Evolutionary conservation across 495 filamentous ascomycete genomes (phyloP).

Genomic region (Daldinia vernicosa): DNA sequence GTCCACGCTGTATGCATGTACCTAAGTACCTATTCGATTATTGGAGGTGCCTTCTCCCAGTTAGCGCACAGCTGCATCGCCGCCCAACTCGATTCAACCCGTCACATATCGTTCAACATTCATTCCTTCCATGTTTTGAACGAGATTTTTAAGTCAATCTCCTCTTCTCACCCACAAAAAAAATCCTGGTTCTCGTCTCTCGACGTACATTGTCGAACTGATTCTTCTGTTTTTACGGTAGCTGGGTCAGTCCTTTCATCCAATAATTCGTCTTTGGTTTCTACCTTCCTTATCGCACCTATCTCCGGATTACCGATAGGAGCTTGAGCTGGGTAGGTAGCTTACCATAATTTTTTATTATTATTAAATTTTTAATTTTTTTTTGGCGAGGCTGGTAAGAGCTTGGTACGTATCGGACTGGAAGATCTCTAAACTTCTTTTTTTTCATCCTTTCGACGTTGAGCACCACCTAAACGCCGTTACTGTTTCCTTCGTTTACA

Average conservation of each 20-base stretch:
- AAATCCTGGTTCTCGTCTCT: conserved; percentile 9
- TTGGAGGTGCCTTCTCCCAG: conserved; percentile 2
- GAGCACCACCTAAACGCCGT: conserved; percentile 9
- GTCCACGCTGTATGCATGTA: background rate
- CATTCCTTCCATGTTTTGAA: conserved; percentile 17
- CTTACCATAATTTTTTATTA: background rate
- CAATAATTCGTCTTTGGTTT: conserved; percentile 7
- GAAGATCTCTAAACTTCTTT: conserved; percentile 42
- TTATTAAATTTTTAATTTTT: conserved; percentile 14
- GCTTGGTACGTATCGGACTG: conserved; percentile 37
- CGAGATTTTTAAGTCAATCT: conserved; percentile 4
- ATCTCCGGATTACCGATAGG: conserved; percentile 28
- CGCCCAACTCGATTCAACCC: conserved; percentile 39
- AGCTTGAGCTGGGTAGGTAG: conserved; percentile 22
- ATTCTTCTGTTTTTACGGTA: background rate
- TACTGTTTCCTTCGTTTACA: conserved; percentile 1
- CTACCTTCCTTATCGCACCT: conserved; percentile 16
- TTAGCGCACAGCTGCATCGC: conserved; percentile 44
- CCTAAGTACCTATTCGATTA: background rate
- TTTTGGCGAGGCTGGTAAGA: conserved; percentile 42
- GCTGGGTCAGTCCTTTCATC: conserved; percentile 10
- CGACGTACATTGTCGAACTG: conserved; percentile 3
- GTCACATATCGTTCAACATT: conserved; percentile 26
- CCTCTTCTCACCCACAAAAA: conserved; percentile 22
- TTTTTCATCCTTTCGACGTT: conserved; percentile 23